Conservation (phyloP, 2,329 filamentous ascomycete species). For the Lasiodiplodia citricola region DNA sequence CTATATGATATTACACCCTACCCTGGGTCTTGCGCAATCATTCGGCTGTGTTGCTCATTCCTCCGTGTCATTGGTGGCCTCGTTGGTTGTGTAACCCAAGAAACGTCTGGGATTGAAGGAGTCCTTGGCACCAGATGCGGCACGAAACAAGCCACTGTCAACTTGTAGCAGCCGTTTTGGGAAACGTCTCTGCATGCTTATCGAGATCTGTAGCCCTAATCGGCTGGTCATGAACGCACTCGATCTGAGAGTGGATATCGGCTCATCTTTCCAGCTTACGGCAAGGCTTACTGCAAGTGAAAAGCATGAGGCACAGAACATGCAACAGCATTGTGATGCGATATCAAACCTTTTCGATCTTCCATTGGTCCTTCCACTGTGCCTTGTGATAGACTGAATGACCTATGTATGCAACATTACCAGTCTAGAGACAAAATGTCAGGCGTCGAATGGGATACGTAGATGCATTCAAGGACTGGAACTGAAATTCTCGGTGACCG, state of each 20-base stretch:
- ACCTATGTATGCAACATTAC: too few relatives aligned
- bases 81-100: not conserved
- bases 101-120: not conserved
- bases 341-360: too few relatives aligned
- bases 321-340: too few relatives aligned
- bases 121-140: not conserved
- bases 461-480: too few relatives aligned
- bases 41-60: not conserved
- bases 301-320: too few relatives aligned
- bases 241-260: not conserved
- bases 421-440: too few relatives aligned
- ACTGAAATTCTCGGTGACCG: too few relatives aligned
- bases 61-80: not conserved
- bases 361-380: too few relatives aligned
- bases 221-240: not conserved
- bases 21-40: not conserved
- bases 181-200: not conserved
- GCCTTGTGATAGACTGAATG: too few relatives aligned
- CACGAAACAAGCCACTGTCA: not conserved
- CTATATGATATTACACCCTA: slow-evolving; percentile 7
- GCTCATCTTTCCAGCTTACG: not conserved
- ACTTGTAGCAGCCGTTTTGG: not conserved
- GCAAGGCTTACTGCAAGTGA: not conserved
- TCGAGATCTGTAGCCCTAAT: not conserved
- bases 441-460: too few relatives aligned